These are phyloP conservation scores for Centella asiatica DNA, from an alignment of 129 eudicot species.

Conservation along the genomic window DNA sequence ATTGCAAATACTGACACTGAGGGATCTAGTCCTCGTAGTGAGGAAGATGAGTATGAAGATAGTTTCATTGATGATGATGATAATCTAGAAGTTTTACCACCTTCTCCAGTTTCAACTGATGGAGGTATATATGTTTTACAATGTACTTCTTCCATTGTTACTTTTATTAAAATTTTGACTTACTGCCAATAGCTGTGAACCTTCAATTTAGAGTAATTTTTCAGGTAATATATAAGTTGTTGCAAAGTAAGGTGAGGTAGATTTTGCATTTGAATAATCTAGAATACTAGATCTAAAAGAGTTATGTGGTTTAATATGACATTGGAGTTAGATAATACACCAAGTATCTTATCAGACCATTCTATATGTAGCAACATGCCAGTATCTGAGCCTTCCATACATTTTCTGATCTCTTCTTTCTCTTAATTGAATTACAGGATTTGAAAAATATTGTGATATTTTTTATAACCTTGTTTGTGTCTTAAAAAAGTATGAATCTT, in stretches of 20 bases:
- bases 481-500: background rate
- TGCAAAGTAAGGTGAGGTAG: background rate
- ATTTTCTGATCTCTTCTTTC: background rate
- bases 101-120: slow-evolving; percentile 44
- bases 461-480: background rate
- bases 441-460: background rate
- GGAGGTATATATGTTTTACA: slow-evolving; percentile 28
- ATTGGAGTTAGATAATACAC: too few relatives aligned
- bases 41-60: slow-evolving; percentile 77
- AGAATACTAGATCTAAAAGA: background rate
- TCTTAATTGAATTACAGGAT: background rate
- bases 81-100: slow-evolving; percentile 37
- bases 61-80: slow-evolving; percentile 77
- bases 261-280: background rate
- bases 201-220: background rate
- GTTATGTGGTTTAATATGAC: background rate
- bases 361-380: background rate
- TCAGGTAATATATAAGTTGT: too few relatives aligned
- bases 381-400: background rate
- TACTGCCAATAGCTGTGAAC: too few relatives aligned
- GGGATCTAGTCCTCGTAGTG: slow-evolving; percentile 36
- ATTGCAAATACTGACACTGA: slow-evolving; percentile 49
- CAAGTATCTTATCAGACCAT: too few relatives aligned
- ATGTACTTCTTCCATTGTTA: background rate
- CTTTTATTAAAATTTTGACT: too few relatives aligned